Conservation (phyloP, 2,329 filamentous ascomycete genomes). For the Diaporthe vaccinii region DNA sequence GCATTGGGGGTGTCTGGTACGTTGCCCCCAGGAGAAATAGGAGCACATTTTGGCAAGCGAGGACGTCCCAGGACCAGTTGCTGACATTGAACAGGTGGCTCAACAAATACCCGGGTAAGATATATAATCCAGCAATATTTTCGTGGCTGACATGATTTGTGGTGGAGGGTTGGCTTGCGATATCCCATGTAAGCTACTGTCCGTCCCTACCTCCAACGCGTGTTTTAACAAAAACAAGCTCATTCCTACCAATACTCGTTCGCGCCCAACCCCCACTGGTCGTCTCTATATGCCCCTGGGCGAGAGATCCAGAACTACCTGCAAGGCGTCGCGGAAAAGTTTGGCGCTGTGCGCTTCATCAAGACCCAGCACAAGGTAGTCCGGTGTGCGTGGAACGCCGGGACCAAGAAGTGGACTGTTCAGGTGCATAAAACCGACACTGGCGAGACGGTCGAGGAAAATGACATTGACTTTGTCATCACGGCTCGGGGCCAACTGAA, state of each 20-base stretch:
- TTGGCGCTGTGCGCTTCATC: slow-evolving; percentile 61
- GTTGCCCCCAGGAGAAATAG: background rate
- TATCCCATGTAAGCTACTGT: slow-evolving; percentile 52
- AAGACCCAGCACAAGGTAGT: slow-evolving; percentile 58
- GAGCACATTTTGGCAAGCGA: background rate
- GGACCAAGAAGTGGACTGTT: slow-evolving; percentile 56
- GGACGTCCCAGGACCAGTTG: background rate
- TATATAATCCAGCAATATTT: background rate
- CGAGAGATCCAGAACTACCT: slow-evolving; percentile 65
- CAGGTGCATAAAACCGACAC: slow-evolving; percentile 52
- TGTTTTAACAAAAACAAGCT: slow-evolving; percentile 45
- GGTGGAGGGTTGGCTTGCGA: slow-evolving; percentile 51
- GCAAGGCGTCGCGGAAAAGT: slow-evolving; percentile 60
- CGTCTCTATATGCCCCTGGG: slow-evolving; percentile 62
- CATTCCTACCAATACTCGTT: slow-evolving; percentile 70
- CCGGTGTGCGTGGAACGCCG: slow-evolving; percentile 57
- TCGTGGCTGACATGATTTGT: slow-evolving; percentile 1
- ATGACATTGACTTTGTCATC: slow-evolving; percentile 55
- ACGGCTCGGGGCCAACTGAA: slow-evolving; percentile 58
- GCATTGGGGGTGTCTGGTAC: slow-evolving; percentile 52
- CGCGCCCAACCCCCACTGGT: slow-evolving; percentile 68
- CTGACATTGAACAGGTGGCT: slow-evolving; percentile 46
- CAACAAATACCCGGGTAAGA: slow-evolving; percentile 51
- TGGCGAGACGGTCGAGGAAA: slow-evolving; percentile 55
- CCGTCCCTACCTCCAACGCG: background rate